These are phyloP conservation scores for Triticum turgidum DNA, from an alignment of 176 grass and related monocot species.

Conservation along the genomic window DNA sequence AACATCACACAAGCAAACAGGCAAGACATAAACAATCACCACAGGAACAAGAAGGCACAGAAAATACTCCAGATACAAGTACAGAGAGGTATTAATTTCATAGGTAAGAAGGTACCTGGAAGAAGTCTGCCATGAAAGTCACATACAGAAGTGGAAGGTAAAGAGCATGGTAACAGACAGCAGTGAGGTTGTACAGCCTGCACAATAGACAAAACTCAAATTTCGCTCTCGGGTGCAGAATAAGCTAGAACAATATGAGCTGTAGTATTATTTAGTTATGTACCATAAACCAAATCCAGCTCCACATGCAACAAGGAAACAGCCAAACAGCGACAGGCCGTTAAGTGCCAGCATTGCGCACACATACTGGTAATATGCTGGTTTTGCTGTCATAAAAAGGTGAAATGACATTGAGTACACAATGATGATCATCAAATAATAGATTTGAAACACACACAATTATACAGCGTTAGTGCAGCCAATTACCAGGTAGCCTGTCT, in stretches of 20 bases:
- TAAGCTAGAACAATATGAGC: conserved; percentile 9
- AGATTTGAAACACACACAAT: conserved; percentile 32
- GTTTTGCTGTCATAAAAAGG: conserved; percentile 71
- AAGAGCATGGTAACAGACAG: conserved; percentile 86
- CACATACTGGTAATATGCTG: conserved; percentile 92
- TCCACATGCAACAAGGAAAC: conserved; percentile 73
- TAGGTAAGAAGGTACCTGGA: conserved; percentile 60
- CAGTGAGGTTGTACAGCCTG: conserved; percentile 89
- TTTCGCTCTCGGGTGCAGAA: conserved; percentile 25
- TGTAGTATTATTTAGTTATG: conserved; percentile 8
- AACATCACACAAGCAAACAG: conserved; percentile 23
- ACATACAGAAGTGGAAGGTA: conserved; percentile 93
- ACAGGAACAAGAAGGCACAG: conserved; percentile 20
- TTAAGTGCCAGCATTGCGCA: conserved; percentile 88
- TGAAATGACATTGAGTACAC: background rate
- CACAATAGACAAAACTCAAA: conserved; percentile 20
- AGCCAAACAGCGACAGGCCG: conserved; percentile 70
- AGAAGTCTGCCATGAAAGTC: conserved; percentile 96
- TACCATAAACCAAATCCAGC: conserved; percentile 95
- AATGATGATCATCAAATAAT: conserved; percentile 21
- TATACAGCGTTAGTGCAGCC: background rate
- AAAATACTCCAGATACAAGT: background rate
- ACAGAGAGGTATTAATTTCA: background rate
- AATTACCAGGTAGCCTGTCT: conserved; percentile 90
- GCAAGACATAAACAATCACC: conserved; percentile 1